Evolutionary conservation across 140 eudicot genomes (phyloP), one percentile per base, ranked within the genome.

Genomic region (Stevia rebaudiana): DNA sequence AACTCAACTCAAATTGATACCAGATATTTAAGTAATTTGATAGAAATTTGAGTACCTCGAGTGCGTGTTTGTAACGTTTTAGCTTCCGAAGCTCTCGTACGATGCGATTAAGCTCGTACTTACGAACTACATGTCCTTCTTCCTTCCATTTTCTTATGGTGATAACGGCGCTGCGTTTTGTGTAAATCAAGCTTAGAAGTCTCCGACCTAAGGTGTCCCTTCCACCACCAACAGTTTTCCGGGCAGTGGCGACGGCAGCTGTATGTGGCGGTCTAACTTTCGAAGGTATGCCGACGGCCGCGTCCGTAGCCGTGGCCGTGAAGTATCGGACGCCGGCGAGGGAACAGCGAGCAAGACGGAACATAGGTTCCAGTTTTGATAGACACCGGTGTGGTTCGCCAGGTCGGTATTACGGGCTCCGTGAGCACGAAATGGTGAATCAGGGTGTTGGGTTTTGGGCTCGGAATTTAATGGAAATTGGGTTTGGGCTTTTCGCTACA

Each of bases 131-230:
- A 22, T 78, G 83, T 0, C 98, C 98, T 67, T 91, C 95, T 60
- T 87, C 92, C 47, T 84, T 88, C 98, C 98, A 91, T 56, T 81
- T 82, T 11, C 72, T 68, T 40, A 91, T 70, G 50, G 95, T n/a
- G 30, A 77, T 68, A 49, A 80, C 95, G 46, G 96, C 96, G 73
- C 92, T 88, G 1, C 89, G 89, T 36, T 88, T 91, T 5, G 92
- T 52, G 77, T 78, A 86, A 51, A 79, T 79, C 46, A 91, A 72
- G 49, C 83, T 74, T 4, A 88, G 54, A 1, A 91, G 89, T 61
- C 96, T 61, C 68, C 84, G 72, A 33, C 86, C 96, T 24, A 90
- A 80, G 0, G 94, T 87, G 67, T 90, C 96, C 56, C 84, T 55
- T 41, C 94, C 95, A 13, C 70, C 71, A 17, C 74, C 37, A 17